phyloP scores from a whole-genome alignment of 116 monocot genomes.

The Dioscorea cayenensis region DNA sequence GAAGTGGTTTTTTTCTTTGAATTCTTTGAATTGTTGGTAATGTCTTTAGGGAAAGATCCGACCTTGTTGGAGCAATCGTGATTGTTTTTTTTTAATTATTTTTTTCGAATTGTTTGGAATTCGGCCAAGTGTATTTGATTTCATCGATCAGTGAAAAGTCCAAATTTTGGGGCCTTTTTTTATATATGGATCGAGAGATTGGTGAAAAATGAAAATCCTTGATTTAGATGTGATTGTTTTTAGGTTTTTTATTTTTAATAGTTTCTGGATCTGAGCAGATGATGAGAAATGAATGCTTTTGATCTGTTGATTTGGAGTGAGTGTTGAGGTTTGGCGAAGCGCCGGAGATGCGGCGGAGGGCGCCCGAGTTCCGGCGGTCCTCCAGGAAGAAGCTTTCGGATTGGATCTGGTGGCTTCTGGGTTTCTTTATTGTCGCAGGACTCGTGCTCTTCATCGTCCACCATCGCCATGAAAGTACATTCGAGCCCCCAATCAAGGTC shows the following conservation, averaged over 20 bases:
- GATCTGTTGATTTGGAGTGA: neutral
- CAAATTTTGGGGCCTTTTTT: neutral
- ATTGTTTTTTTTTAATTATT: neutral
- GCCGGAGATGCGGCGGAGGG: slow-evolving; percentile 56
- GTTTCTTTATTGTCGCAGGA: slow-evolving; percentile 36
- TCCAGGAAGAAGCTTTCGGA: slow-evolving; percentile 45
- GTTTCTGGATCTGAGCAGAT: neutral
- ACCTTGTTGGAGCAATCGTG: neutral
- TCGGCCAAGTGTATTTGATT: neutral
- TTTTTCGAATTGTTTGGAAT: too few relatives aligned
- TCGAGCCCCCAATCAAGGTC: slow-evolving; percentile 27
- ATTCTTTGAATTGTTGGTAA: too few relatives aligned
- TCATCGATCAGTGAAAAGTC: neutral
- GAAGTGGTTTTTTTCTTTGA: too few relatives aligned
- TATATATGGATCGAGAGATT: neutral
- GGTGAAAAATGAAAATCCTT: too few relatives aligned
- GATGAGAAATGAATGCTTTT: neutral
- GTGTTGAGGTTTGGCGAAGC: neutral
- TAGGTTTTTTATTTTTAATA: too few relatives aligned
- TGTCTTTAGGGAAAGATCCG: neutral
- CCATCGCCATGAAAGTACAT: slow-evolving; percentile 39
- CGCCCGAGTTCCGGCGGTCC: slow-evolving; percentile 70
- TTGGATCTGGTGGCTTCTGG: slow-evolving; percentile 74
- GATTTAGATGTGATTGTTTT: too few relatives aligned
- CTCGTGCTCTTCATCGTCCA: slow-evolving; percentile 63